Evolutionary conservation across 2,329 filamentous ascomycete species (phyloP).

Genomic region (Sarocladium strictum): DNA sequence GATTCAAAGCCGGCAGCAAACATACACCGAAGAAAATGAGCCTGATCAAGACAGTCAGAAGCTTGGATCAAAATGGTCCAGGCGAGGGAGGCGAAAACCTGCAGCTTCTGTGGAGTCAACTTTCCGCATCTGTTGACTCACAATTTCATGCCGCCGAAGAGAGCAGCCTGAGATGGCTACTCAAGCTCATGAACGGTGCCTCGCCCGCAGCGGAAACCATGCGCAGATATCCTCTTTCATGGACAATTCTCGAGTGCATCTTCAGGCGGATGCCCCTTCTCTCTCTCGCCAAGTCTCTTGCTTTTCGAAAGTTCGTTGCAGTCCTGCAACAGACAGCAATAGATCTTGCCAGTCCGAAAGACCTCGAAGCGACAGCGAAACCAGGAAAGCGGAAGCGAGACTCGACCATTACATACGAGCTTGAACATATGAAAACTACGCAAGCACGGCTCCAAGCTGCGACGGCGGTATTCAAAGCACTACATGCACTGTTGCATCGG

Average conservation of each 20-base stretch:
- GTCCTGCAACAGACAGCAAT: conserved; percentile 49
- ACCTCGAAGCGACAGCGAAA: neutral
- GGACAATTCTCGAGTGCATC: conserved; percentile 56
- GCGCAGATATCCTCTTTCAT: conserved; percentile 50
- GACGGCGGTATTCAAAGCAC: conserved; percentile 40
- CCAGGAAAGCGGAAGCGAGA: conserved; percentile 42
- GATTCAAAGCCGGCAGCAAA: too few relatives aligned
- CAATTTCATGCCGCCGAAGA: conserved; percentile 49
- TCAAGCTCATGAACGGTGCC: conserved; percentile 52
- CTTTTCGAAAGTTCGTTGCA: conserved; percentile 60
- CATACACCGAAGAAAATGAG: conserved; percentile 15
- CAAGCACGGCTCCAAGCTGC: conserved; percentile 40
- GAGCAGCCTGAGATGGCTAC: conserved; percentile 55
- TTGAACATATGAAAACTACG: conserved; percentile 32
- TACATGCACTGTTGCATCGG: conserved; percentile 40
- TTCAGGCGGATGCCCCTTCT: conserved; percentile 62
- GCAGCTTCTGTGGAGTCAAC: conserved; percentile 39
- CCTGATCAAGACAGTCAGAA: conserved; percentile 47
- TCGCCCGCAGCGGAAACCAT: conserved; percentile 43
- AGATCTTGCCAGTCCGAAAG: neutral
- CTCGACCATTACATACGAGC: conserved; percentile 27
- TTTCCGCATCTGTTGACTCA: conserved; percentile 35
- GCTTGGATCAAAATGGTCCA: conserved; percentile 47
- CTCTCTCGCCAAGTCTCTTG: conserved; percentile 64
- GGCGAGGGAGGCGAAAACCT: conserved; percentile 41